Evolutionary conservation across 352 stramenopile species (phyloP).

Genomic region (Globisporangium takayamanum): DNA sequence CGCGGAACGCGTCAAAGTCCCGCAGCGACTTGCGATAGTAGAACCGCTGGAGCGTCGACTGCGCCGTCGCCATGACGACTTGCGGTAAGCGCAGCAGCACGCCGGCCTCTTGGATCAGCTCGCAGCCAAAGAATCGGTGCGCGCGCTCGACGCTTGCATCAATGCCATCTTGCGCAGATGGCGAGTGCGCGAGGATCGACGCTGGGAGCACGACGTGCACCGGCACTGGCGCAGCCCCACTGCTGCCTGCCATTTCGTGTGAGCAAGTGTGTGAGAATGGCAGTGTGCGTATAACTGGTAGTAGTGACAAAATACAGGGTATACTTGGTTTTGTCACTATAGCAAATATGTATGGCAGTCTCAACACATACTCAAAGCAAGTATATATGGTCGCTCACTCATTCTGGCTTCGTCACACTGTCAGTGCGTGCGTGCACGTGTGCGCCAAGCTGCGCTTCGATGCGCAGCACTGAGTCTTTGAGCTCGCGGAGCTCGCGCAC

Average conservation of each 20-base stretch:
- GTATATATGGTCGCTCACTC: background rate
- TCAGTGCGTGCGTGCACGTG: background rate
- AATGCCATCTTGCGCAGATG: slow-evolving; percentile 46
- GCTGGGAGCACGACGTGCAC: slow-evolving; percentile 43
- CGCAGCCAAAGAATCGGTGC: slow-evolving; percentile 85
- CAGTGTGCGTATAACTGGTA: too few relatives aligned
- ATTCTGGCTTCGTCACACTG: background rate
- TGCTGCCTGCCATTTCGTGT: background rate
- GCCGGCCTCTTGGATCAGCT: slow-evolving; percentile 88
- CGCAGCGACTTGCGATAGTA: slow-evolving; percentile 81
- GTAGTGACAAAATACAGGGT: too few relatives aligned
- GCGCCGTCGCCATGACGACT: slow-evolving; percentile 86
- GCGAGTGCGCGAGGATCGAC: slow-evolving; percentile 33
- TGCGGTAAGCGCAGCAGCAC: slow-evolving; percentile 83
- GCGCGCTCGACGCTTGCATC: slow-evolving; percentile 20
- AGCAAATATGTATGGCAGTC: too few relatives aligned
- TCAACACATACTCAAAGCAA: background rate
- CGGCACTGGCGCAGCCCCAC: background rate
- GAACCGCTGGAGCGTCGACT: slow-evolving; percentile 90
- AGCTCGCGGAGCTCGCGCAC: slow-evolving; percentile 15
- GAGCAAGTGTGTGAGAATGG: background rate
- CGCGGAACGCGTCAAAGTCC: slow-evolving; percentile 88
- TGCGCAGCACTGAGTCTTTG: slow-evolving; percentile 18
- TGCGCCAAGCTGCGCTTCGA: slow-evolving; percentile 11
- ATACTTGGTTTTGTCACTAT: too few relatives aligned